Base-by-base conservation (phyloP, 2,329 filamentous ascomycete genomes). In the Ascosphaera pollenicola region DNA sequence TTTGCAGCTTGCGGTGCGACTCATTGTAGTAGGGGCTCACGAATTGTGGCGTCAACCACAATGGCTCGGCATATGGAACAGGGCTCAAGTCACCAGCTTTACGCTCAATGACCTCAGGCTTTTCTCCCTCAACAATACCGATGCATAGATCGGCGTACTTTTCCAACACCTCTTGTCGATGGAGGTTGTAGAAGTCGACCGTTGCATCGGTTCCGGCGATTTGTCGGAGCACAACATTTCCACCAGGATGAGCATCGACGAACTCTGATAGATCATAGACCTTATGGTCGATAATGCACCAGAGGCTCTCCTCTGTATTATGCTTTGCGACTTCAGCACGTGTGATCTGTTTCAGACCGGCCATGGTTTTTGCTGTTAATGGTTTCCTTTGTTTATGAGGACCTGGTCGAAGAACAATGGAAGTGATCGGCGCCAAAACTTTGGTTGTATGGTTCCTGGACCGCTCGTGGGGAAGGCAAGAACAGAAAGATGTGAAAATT, bases 251-350 rank as follows among this genome's bases (percentile, higher is more conserved):
- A 17, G 78, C 81, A 53, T 89, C 79, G 48, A 83, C 58, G 56
- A 91, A 92, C 47, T 91, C 81, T 43, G 75, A 76, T 10, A 85
- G 68, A 59, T 92, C 80, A 64, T 91, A 92, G 52, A 91, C 80
- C 50, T 75, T 78, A 59, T 78, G 74, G 63, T 92, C 82, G 57
- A 92, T 74, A 51, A 92, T 76, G 59, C 80, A 78, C 77, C 81
- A 85, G 42, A 82, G 63, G 45, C 75, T 77, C 46, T 84, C 77
- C 37, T 78, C 73, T 41, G 69, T 72, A 55, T 75, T 82, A 63
- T 87, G 77, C 55, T 76, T 70, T 45, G 76, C 75, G 48, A 89
- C 78, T 56, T 82, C 59, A 34, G 58, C 63, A 48, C 66, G 65
- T 39, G 63, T 62, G 39, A 65, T 37, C 17, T 17, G 38, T 34